A percentile compares a stretch with the other conserved stretches of the same genome.
Evolutionary conservation across 805 yeast species (phyloP).

Genomic region (Candida maris): DNA sequence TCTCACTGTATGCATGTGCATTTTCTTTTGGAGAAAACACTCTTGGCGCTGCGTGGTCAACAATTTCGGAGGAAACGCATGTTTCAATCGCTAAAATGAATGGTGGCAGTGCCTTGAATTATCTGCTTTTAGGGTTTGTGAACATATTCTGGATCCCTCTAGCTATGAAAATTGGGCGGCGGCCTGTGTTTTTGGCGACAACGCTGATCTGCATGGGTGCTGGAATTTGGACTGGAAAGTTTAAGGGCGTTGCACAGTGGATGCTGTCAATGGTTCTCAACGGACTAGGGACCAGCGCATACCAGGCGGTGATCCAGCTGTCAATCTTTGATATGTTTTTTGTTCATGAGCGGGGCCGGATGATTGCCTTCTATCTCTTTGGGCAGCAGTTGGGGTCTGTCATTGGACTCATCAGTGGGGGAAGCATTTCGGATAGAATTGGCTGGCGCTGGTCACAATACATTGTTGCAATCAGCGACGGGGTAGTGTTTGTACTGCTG

Average conservation of each 20-base stretch:
- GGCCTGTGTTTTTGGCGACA: conserved; percentile 13
- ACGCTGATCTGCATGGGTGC: conserved; percentile 9
- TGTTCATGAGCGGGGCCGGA: conserved; percentile 23
- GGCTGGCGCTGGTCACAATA: conserved; percentile 28
- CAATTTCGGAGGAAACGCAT: conserved; percentile 12
- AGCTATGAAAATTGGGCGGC: conserved; percentile 15
- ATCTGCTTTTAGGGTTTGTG: conserved; percentile 12
- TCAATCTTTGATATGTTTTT: conserved; percentile 20
- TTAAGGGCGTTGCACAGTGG: conserved; percentile 16
- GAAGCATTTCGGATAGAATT: conserved; percentile 17
- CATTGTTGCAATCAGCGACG: conserved; percentile 19
- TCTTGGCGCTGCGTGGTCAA: conserved; percentile 16
- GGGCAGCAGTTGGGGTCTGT: conserved; percentile 22
- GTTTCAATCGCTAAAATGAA: conserved; percentile 12
- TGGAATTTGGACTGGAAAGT: conserved; percentile 11
- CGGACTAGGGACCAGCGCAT: conserved; percentile 16
- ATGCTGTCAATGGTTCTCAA: conserved; percentile 8
- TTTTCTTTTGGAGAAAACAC: conserved; percentile 17
- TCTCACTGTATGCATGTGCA: conserved; percentile 17
- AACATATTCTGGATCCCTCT: conserved; percentile 17
- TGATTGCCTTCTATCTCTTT: conserved; percentile 21
- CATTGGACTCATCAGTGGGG: conserved; percentile 21
- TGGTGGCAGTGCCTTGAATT: conserved; percentile 16
- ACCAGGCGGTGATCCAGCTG: conserved; percentile 20
- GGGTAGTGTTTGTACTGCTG: conserved; percentile 9